Percentiles rank a stretch among this genome's conserved stretches.
These are phyloP conservation scores for Penicillium sp. DNA, from an alignment of 2,329 filamentous ascomycete genomes.

Conservation along the genomic window DNA sequence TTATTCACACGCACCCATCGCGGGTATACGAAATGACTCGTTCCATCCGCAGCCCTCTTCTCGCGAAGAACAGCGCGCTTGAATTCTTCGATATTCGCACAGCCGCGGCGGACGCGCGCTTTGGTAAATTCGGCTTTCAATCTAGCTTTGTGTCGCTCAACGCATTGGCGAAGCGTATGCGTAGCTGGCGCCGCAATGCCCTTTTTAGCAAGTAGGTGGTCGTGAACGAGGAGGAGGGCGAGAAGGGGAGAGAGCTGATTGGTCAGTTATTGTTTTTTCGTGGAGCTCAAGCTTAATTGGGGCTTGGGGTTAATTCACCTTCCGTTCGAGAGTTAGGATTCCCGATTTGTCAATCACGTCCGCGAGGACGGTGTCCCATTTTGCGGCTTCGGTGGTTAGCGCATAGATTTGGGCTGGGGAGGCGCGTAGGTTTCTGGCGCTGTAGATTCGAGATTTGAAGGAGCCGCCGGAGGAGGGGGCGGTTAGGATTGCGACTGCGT, in stretches of 20 bases:
- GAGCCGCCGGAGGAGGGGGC: constrained; percentile 72
- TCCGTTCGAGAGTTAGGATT: constrained; percentile 76
- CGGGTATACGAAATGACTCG: constrained; percentile 58
- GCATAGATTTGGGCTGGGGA: constrained; percentile 83
- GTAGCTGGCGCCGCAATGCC: constrained; percentile 79
- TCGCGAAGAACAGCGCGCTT: constrained; percentile 37
- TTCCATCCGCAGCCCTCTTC: constrained; percentile 47
- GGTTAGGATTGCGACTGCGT: constrained; percentile 75
- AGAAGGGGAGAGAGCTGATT: constrained; percentile 76
- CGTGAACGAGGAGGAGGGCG: constrained; percentile 80
- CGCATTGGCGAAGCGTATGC: constrained; percentile 73
- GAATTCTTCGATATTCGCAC: constrained; percentile 67
- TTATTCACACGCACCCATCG: constrained; percentile 91
- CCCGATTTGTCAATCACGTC: constrained; percentile 84
- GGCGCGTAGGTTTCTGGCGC: constrained; percentile 71
- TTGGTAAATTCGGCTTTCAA: constrained; percentile 81
- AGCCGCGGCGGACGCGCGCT: constrained; percentile 70
- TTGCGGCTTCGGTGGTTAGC: constrained; percentile 79
- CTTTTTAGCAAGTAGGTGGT: constrained; percentile 76
- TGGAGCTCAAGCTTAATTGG: background rate
- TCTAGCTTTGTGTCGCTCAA: constrained; percentile 80
- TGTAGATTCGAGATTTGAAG: constrained; percentile 82
- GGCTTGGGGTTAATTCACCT: constrained; percentile 57
- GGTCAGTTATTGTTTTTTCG: constrained; percentile 35
- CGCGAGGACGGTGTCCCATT: constrained; percentile 84